Percentiles rank a stretch among this genome's conserved stretches.
Conservation (phyloP, 1,139 yeast species). For the Scheffersomyces insectosa region DNA sequence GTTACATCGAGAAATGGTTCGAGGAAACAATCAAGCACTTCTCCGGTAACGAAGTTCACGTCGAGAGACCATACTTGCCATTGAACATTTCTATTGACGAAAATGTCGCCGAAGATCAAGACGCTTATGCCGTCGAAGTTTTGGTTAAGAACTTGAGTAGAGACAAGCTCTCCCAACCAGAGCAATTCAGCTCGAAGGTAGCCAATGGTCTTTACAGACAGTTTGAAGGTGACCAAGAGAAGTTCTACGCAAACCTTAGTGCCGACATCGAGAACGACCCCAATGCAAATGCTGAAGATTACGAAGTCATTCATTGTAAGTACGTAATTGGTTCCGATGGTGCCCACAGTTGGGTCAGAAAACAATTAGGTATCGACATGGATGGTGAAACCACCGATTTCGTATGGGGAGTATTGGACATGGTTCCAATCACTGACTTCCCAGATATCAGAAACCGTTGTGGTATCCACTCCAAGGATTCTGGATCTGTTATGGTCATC, state of each 20-base stretch:
- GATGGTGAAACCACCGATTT: slow-evolving; percentile 37
- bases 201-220: slow-evolving; percentile 30
- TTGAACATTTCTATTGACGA: slow-evolving; percentile 22
- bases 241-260: slow-evolving; percentile 6
- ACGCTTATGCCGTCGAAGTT: slow-evolving; percentile 29
- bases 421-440: slow-evolving; percentile 34
- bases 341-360: slow-evolving; percentile 38
- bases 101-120: slow-evolving; percentile 15
- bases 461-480: slow-evolving; percentile 32
- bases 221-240: slow-evolving; percentile 29
- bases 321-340: slow-evolving; percentile 39
- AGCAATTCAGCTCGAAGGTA: slow-evolving; percentile 22
- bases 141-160: slow-evolving; percentile 17
- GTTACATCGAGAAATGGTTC: slow-evolving; percentile 30
- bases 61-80: slow-evolving; percentile 30
- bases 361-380: slow-evolving; percentile 18
- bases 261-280: slow-evolving; percentile 9
- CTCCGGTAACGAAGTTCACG: slow-evolving; percentile 18
- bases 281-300: neutral
- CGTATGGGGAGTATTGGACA: slow-evolving; percentile 39
- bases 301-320: slow-evolving; percentile 26
- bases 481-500: slow-evolving; percentile 34
- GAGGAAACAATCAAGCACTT: slow-evolving; percentile 25
- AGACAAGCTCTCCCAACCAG: slow-evolving; percentile 16
- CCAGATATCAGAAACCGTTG: slow-evolving; percentile 36